Conservation (phyloP, 148 eudicot genomes). For the Persicaria tinctoria region DNA sequence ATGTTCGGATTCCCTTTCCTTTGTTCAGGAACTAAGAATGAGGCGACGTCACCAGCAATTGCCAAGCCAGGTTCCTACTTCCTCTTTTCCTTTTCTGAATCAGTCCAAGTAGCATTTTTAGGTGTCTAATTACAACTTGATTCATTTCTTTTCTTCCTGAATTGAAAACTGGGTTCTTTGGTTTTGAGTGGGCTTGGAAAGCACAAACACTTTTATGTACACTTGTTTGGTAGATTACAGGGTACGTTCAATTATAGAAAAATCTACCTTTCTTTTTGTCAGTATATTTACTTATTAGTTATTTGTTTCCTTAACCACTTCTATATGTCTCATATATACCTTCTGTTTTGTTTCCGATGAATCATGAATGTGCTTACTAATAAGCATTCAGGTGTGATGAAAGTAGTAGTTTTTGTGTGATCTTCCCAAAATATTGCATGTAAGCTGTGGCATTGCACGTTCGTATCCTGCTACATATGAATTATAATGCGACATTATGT, state of each 20-base stretch:
- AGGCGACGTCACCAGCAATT: constrained; percentile 46
- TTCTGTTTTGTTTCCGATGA: not conserved
- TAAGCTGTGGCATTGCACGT: not conserved
- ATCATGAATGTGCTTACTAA: no score
- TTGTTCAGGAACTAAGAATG: constrained; percentile 55
- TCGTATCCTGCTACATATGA: not conserved
- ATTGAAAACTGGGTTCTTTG: not conserved
- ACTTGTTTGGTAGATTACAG: not conserved
- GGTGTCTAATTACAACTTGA: not conserved
- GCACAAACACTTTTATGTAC: not conserved
- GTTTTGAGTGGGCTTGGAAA: not conserved
- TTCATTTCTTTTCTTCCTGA: constrained; percentile 2
- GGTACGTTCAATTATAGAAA: not conserved
- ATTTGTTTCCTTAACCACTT: not conserved
- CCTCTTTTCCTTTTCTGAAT: not conserved
- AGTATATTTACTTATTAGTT: not conserved
- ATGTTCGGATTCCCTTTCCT: constrained; percentile 50
- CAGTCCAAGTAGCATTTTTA: not conserved
- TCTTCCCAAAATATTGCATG: not conserved
- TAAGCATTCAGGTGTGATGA: no score
- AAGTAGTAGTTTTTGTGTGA: no score
- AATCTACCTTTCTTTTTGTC: not conserved
- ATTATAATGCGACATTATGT: not conserved
- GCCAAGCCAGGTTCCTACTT: constrained; percentile 48
- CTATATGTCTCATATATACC: not conserved